phyloP scores from a whole-genome alignment of 768 basidiomycete species.

The Amanita pseudoporphyria region DNA sequence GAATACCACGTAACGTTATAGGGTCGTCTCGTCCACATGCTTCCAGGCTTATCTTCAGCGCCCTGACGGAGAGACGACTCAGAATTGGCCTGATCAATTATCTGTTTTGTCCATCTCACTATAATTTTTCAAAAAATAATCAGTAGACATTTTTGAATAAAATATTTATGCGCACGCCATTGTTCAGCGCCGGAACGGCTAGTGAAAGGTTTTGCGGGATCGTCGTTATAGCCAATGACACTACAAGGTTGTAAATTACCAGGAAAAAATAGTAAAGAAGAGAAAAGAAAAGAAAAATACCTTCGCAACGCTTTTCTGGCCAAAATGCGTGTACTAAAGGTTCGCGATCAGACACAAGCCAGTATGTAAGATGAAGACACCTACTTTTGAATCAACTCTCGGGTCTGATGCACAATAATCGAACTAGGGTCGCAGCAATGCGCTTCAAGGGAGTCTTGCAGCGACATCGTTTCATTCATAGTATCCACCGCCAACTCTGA shows the following conservation, averaged over 20 bases:
- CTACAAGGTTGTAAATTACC: too few species aligned
- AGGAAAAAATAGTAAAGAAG: too few species aligned
- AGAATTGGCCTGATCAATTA: conserved; percentile 48
- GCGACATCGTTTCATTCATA: conserved; percentile 52
- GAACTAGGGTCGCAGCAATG: conserved; percentile 69
- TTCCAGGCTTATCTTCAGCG: conserved; percentile 38
- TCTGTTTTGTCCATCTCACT: conserved; percentile 64
- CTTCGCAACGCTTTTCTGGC: neutral
- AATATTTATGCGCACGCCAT: conserved; percentile 50
- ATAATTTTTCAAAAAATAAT: conserved; percentile 4
- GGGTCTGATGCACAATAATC: conserved; percentile 51
- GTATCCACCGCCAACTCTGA: conserved; percentile 51
- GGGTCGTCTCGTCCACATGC: conserved; percentile 48
- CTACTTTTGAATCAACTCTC: conserved; percentile 70
- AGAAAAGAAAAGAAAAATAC: too few species aligned
- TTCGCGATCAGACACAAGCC: conserved; percentile 19
- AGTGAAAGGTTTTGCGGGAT: conserved; percentile 23
- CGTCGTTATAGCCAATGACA: conserved; percentile 3
- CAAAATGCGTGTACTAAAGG: conserved; percentile 28
- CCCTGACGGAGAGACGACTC: conserved; percentile 39
- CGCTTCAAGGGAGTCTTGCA: conserved; percentile 57
- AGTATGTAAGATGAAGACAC: conserved; percentile 43
- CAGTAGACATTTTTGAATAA: neutral
- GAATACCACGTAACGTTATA: conserved; percentile 67
- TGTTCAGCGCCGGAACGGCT: conserved; percentile 66